Percentiles rank a stretch among this genome's conserved stretches.
Conservation (phyloP, 2,329 filamentous ascomycete genomes). For the Blastomyces percursus region DNA sequence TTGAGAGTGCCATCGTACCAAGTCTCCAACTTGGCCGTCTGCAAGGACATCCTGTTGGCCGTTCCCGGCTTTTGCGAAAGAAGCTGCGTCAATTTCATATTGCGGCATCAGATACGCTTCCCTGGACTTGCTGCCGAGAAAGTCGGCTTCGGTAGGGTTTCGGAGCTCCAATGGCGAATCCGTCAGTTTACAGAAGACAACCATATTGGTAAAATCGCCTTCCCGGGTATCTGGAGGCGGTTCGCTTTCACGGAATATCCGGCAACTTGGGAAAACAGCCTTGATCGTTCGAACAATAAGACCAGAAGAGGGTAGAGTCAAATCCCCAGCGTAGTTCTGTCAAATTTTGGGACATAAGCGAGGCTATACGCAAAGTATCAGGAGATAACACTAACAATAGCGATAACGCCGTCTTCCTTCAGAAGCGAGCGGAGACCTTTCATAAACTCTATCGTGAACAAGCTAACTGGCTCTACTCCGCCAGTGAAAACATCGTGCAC, state of each 20-base stretch:
- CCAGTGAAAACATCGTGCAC: conserved; percentile 97
- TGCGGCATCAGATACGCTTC: conserved; percentile 59
- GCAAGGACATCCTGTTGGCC: conserved; percentile 29
- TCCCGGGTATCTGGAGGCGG: conserved; percentile 40
- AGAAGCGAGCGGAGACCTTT: conserved; percentile 58
- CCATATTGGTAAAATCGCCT: conserved; percentile 84
- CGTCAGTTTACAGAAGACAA: conserved; percentile 78
- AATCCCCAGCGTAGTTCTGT: conserved; percentile 89
- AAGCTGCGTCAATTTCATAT: conserved; percentile 50
- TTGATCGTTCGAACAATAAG: conserved; percentile 75
- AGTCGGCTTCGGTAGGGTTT: conserved; percentile 52
- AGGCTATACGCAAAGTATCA: background rate
- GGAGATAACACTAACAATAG: conserved; percentile 54
- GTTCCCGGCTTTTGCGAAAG: conserved; percentile 34
- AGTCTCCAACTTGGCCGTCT: conserved; percentile 48
- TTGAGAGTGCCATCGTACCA: conserved; percentile 61
- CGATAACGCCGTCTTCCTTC: conserved; percentile 68
- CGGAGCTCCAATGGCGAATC: conserved; percentile 53
- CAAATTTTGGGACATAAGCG: background rate
- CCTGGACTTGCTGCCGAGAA: conserved; percentile 59
- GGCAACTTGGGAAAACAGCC: conserved; percentile 75
- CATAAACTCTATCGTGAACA: conserved; percentile 84
- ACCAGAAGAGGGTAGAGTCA: conserved; percentile 62
- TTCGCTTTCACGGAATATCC: conserved; percentile 73
- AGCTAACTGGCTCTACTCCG: conserved; percentile 74